Evolutionary conservation across 805 yeast species (phyloP), one percentile per base, ranked within the genome.

Genomic region (Phaffomyces opuntiae): DNA sequence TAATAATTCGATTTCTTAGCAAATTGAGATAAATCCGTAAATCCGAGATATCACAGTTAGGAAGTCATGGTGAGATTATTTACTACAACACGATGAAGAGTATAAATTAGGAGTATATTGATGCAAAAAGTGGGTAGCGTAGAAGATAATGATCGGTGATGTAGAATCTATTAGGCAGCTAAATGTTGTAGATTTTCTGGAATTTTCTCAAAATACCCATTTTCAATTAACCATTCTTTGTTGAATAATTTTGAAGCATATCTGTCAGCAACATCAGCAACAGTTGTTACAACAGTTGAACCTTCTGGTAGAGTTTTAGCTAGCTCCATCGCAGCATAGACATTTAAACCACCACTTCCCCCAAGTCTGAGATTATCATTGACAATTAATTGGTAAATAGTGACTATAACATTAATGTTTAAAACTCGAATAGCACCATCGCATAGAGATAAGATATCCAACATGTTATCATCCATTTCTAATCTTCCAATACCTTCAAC

Each of bases 401-500:
- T 49, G 7, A 42, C 31, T n/a, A 57, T 41, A 9, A 53, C 49
- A 19, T 54, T 55, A 8, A 47, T 37, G 17, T 57, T 59, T 8
- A 39, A 26, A 21, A 52, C 39, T 21, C 55, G 50, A n/a, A 51
- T 37, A 7, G 54, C 53, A 8, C 49, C 53, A 44, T 53, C 55
- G 9, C 52, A 41, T 5, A 51, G 29, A 1, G 49, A 48, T n/a
- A 57, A 43, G 4, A 45, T 38, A 39, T 52, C 60, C 5, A 36
- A 7, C 48, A 53, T 33, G 40, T 57, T 57, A 5, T 52, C 58
- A 12, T 53, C 49, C 8, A 47, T 26, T 19, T 46, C 53, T 31
- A 48, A 41, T 42, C 57, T 56, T 17, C 61, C 61, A 39, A 57
- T 46, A 16, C 61, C 61, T 36, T 57, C 61, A 9, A 57, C 54